Base-by-base conservation (phyloP, 345 rosid species). In the Moricandia moricandioides region DNA sequence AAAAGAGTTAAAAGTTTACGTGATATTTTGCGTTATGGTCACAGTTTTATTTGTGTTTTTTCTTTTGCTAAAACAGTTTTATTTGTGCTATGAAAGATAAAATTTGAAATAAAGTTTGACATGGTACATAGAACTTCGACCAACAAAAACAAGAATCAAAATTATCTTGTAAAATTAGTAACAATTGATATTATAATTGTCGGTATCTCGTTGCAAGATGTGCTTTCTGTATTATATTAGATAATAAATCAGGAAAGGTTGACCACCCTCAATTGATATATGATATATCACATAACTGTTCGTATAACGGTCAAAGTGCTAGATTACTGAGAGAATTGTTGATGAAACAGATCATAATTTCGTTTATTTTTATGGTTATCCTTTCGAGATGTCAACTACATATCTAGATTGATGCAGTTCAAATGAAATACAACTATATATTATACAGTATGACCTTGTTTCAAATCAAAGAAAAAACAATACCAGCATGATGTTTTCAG, bases 341-440 rank as follows among this genome's bases (percentile, higher is more conserved):
- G 21, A 26, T 17, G 72, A 77, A 77, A 77, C 67, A 71, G 57
- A 45, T 77, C 68, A 77, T 35, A 12, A 6, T 26, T 70, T 71
- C 54, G 31, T 55, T 31, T 77, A 63, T 43, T 62, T 62, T 56
- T 70, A 70, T 63, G 33, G 7, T 63, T 77, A 77, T 77, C 68
- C 18, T 58, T 47, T 1, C 13, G 5, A 58, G 59, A 77, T 71
- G 80, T 71, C 72, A 77, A 71, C 80, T 71, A 45, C 27, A 39
- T 33, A 58, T 70, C 62, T 64, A 43, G 27, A 70, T 12, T 18
- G 51, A 62, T 62, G 10, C 29, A 35, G 27, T 14, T 69, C 65
- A 34, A 77, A 70, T 37, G 74, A 62, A 14, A 76, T 51, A 35
- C 62, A 59, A 67, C 52, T 39, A 31, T 62, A 27, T 12, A 6